Conservation (phyloP, 345 rosid species). For the rapeseed (Brassica napus) region Da-Ae NC_063450.1:49955501-49956000, state of each 20-base stretch:
- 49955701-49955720: conserved; percentile 53
- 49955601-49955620: neutral
- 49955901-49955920: conserved; percentile 52
- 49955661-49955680: conserved; percentile 50
- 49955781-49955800: neutral
- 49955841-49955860: conserved; percentile 35
- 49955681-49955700: conserved; percentile 48
- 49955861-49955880: conserved; percentile 53
- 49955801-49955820: neutral
- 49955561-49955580: neutral
- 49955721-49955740: conserved; percentile 60
- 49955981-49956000: conserved; percentile 38
- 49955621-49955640: conserved; percentile 42
- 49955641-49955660: conserved; percentile 25
- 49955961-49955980: neutral
- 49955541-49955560: neutral
- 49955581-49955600: neutral
- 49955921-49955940: neutral
- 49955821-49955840: conserved; percentile 50
- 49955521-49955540: neutral
- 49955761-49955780: neutral
- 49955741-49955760: conserved; percentile 8
- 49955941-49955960: neutral
- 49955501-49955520: neutral
- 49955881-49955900: conserved; percentile 55